These are phyloP conservation scores for Wickerhamomyces alni DNA, from an alignment of 805 yeast species.

Conservation along the genomic window DNA sequence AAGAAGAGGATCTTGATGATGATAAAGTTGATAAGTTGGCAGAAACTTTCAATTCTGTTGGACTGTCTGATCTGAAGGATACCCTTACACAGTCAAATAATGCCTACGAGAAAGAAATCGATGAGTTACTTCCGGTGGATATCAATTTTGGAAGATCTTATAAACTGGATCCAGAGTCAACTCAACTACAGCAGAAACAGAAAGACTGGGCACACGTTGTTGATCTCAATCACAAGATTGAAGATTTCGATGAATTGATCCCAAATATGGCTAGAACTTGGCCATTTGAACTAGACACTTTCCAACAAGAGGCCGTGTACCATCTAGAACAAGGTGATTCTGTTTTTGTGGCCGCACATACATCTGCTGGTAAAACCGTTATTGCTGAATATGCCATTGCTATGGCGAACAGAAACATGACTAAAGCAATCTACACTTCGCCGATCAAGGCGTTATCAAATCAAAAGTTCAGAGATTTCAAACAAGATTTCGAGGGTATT, in stretches of 20 bases:
- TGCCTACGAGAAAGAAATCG: slow-evolving; percentile 33
- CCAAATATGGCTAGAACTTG: slow-evolving; percentile 91
- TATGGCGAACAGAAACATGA: slow-evolving; percentile 93
- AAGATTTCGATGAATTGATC: slow-evolving; percentile 79
- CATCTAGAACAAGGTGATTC: slow-evolving; percentile 97
- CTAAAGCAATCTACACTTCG: slow-evolving; percentile 93
- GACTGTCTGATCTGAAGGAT: slow-evolving; percentile 1
- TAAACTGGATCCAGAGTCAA: slow-evolving; percentile 12
- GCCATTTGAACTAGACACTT: slow-evolving; percentile 93
- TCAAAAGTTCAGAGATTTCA: slow-evolving; percentile 86
- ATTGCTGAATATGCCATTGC: slow-evolving; percentile 98
- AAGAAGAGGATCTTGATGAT: slow-evolving; percentile 27
- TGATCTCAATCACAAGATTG: slow-evolving; percentile 75
- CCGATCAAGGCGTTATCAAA: slow-evolving; percentile 90
- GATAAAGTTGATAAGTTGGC: background rate
- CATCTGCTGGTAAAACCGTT: slow-evolving; percentile 98
- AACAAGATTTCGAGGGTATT: slow-evolving; percentile 66
- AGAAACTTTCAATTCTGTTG: slow-evolving; percentile 1
- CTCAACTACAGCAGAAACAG: slow-evolving; percentile 24
- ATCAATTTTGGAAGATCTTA: slow-evolving; percentile 39
- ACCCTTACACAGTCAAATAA: background rate
- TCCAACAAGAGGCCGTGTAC: slow-evolving; percentile 95
- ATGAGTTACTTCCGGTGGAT: slow-evolving; percentile 46
- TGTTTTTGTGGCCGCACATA: slow-evolving; percentile 97
- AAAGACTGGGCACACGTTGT: slow-evolving; percentile 94